These are phyloP conservation scores for Trypanosoma conorhini DNA, from an alignment of 208 protist species.

Conservation along the genomic window DNA sequence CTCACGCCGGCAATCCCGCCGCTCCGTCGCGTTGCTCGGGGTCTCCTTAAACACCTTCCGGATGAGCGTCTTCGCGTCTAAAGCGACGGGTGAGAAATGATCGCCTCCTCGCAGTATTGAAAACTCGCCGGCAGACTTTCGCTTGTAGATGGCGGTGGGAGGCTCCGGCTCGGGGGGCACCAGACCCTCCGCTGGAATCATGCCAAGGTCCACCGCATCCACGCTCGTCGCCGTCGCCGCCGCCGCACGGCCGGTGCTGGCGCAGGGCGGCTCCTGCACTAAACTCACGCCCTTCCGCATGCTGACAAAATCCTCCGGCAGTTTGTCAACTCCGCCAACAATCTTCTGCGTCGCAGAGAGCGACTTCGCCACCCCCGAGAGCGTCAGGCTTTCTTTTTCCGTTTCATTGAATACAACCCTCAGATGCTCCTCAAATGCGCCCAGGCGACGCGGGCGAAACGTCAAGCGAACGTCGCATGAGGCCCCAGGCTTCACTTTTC, in stretches of 20 bases:
- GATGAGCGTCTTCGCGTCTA: slow-evolving; percentile 84
- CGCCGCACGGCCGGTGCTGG: neutral
- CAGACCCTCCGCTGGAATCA: slow-evolving; percentile 81
- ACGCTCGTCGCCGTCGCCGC: slow-evolving; percentile 19
- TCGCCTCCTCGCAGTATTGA: slow-evolving; percentile 23
- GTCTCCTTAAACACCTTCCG: slow-evolving; percentile 77
- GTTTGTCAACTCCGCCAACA: slow-evolving; percentile 42
- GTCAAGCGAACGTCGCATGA: slow-evolving; percentile 51
- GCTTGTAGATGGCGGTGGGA: slow-evolving; percentile 4
- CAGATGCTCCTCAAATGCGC: slow-evolving; percentile 61
- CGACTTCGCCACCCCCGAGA: slow-evolving; percentile 54
- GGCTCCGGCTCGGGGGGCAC: slow-evolving; percentile 51
- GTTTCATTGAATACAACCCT: slow-evolving; percentile 76
- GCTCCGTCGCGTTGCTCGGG: slow-evolving; percentile 81
- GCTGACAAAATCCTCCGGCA: slow-evolving; percentile 64
- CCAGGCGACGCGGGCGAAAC: slow-evolving; percentile 85
- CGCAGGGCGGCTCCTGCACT: neutral
- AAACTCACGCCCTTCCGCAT: slow-evolving; percentile 16
- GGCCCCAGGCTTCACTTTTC: slow-evolving; percentile 49
- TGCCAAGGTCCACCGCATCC: slow-evolving; percentile 77
- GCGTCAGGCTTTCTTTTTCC: slow-evolving; percentile 39
- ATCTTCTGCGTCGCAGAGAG: slow-evolving; percentile 26
- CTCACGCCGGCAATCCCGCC: slow-evolving; percentile 89
- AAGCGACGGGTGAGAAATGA: slow-evolving; percentile 52
- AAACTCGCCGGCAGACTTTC: slow-evolving; percentile 26